Evolutionary conservation across 352 stramenopile genomes (phyloP), one percentile per base, ranked within the genome.

Genomic region (Thalassiosira allenii): DNA sequence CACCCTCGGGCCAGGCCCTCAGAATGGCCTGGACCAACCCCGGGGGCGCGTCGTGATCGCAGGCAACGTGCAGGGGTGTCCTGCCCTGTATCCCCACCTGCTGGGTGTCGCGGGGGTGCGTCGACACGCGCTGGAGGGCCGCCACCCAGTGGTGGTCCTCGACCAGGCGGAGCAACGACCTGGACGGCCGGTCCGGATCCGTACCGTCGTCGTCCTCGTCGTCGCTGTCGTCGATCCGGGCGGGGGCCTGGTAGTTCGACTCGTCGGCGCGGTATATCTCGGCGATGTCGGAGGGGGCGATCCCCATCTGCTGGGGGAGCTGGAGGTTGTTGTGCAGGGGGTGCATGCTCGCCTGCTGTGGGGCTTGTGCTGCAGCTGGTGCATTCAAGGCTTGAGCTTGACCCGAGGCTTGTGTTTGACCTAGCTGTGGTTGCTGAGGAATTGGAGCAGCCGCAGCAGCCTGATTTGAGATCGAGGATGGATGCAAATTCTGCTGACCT

Each of bases 31-130:
- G 58, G n/a, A 91, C 63, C 5, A 91, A 64, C n/a, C 43, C 41
- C 1, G 85, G 69, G 4, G 85, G 85, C 32, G 81, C 85, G 67
- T 91, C 85, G 57, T 91, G 81, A 81, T 91, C 85, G 58, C 81
- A 89, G 11, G 85, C 85, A 4, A 91, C 72, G 62, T 89, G 81
- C 12, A 91, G 61, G 2, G 85, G 78, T 0, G 81, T 86, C 54
- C 85, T 53, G 2, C 85, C 85, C 54, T 89, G 85, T 20, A 83
- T 78, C 20, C 81, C 85, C 4, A 83, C 72, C 22, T 68, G 34
- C 4, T 70, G 65, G 17, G 69, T 80, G 59, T 86, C 71, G 20
- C 63, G 56, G 32, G 85, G 85, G 65, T 86, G 80, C 3, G 68
- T 73, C 6, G 54, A 44, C 14, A 91, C 75, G 2, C 85, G 79